Base-by-base conservation (phyloP, 371 early-diverging fungal genomes). In the Actinomortierella wolfii region DNA sequence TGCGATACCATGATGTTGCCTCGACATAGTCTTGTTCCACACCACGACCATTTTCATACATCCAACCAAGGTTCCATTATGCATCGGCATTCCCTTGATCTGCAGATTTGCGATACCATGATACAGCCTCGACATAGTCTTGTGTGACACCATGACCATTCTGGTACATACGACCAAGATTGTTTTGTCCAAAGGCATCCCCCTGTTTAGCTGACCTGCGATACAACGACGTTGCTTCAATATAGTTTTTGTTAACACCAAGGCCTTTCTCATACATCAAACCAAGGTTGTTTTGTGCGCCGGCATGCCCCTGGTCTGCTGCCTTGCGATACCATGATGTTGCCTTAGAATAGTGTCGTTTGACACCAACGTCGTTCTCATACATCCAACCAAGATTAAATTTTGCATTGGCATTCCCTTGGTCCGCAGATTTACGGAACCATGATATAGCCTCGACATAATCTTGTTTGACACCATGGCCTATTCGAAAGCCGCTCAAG, bases 31-130 rank as follows among this genome's bases (percentile, higher is more conserved):
- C 81, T 58, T 81, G 82, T 2, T 67, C 60, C 0, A 85, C 76
- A 18, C 96, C 96, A 51, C 92, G 86, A 20, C 94, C 96, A 57
- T 90, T 88, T 74, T 93, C 90, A 57, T 88, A 86, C 64, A 92
- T 94, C 56, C 87, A 91, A 6, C 92, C 95, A 2, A 93, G 80
- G n/a, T n/a, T n/a, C 65, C 65, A 65, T 41, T 71, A 66, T 23
- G 71, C 71, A 54, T 66, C 61, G 18, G 78, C 58, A 61, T 81
- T 60, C 63, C 74, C 78, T 40, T 67, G 67, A 23, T 54, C 81
- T 13, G 85, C 80, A 9, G 77, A 66, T 46, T 61, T 28, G 51
- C 80, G 82, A 70, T 84, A 88, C 63, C 55, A 76, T 61, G 80
- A 78, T 51, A 87, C 78, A 0, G 88, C 87, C 62, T 73, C 54